These are phyloP conservation scores for slime mould (Dictyostelium discoideum) DNA, from an alignment of 78 protist genomes.

Conservation along the genomic window DNA sequence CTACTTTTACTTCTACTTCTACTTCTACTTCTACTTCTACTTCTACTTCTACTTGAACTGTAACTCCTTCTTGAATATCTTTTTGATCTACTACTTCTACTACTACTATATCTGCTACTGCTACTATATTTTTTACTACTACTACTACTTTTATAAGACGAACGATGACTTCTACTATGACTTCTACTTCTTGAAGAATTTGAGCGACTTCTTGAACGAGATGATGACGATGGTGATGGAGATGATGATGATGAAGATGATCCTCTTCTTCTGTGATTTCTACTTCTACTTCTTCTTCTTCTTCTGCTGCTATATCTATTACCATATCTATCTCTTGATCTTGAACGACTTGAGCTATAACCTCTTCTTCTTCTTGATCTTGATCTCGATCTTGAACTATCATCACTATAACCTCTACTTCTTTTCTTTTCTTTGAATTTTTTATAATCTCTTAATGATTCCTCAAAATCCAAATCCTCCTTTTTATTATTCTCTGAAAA, in stretches of 20 bases:
- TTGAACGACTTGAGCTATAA: conserved; percentile 24
- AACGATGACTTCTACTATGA: background rate
- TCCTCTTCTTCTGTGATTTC: background rate
- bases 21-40: conserved; percentile 14
- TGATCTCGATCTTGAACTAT: conserved; percentile 1
- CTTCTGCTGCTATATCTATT: background rate
- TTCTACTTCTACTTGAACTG: background rate
- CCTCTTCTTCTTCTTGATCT: conserved; percentile 42
- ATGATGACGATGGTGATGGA: background rate
- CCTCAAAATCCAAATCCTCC: conserved; percentile 44
- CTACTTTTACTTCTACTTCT: background rate
- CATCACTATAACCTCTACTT: conserved; percentile 4
- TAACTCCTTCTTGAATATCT: background rate
- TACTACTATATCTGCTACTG: background rate
- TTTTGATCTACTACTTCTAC: background rate
- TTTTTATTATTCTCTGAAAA: background rate
- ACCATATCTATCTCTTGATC: conserved; percentile 41
- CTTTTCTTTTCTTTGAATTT: conserved; percentile 58
- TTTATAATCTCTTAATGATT: conserved; percentile 41
- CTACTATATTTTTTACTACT: background rate
- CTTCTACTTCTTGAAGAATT: background rate
- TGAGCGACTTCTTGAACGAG: background rate
- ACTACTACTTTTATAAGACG: background rate
- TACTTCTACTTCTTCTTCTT: background rate
- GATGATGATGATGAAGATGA: background rate